phyloP scores from a whole-genome alignment of 495 filamentous ascomycete genomes.

The Poronia punctata region DNA sequence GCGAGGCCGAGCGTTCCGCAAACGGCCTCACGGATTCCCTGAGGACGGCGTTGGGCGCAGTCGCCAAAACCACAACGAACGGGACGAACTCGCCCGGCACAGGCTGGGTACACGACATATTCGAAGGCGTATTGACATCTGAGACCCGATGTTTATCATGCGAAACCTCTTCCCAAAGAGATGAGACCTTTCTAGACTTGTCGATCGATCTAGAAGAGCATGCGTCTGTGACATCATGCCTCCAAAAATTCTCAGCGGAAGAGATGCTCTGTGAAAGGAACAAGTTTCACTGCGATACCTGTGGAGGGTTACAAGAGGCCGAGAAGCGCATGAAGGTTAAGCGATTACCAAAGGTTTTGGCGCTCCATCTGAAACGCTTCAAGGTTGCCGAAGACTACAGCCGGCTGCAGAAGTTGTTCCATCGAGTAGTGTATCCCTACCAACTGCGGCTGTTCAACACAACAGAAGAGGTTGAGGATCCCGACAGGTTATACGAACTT shows the following conservation, averaged over 20 bases:
- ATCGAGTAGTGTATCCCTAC: constrained; percentile 94
- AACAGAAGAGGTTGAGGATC: constrained; percentile 92
- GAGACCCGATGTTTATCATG: constrained; percentile 96
- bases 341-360: constrained; percentile 81
- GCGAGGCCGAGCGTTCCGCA: constrained; percentile 32
- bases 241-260: constrained; percentile 92
- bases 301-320: constrained; percentile 92
- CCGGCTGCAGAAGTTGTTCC: constrained; percentile 90
- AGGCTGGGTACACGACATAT: constrained; percentile 95
- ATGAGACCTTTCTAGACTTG: constrained; percentile 91
- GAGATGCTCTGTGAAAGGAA: constrained; percentile 99
- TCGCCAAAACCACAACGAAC: constrained; percentile 31
- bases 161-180: constrained; percentile 88
- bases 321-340: constrained; percentile 99
- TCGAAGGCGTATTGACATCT: constrained; percentile 89
- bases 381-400: constrained; percentile 96
- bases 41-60: constrained; percentile 38
- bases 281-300: constrained; percentile 97
- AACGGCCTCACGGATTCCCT: constrained; percentile 32
- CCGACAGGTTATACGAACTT: constrained; percentile 89
- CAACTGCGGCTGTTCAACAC: constrained; percentile 96
- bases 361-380: constrained; percentile 91
- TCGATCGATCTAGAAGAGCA: constrained; percentile 95
- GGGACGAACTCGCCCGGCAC: constrained; percentile 44
- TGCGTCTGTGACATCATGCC: constrained; percentile 90